These are phyloP conservation scores for Fusarium graminum DNA, from an alignment of 2,329 filamentous ascomycete species.

Conservation along the genomic window DNA sequence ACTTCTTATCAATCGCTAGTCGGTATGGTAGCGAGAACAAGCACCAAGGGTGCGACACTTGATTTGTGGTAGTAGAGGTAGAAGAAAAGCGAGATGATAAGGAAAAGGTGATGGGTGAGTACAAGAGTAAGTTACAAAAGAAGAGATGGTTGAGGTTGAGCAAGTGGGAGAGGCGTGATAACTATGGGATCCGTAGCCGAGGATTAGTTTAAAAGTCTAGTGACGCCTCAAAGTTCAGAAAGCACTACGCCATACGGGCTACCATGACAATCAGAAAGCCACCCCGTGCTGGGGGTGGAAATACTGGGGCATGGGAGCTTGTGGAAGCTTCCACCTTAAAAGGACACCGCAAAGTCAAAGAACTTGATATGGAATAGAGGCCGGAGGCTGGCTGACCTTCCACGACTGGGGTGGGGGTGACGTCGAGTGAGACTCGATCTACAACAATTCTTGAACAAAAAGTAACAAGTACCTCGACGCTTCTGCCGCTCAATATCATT, in stretches of 20 bases:
- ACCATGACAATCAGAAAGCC: constrained; percentile 34
- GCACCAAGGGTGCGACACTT: constrained; percentile 23
- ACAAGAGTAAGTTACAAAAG: constrained; percentile 44
- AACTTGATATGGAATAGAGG: constrained; percentile 39
- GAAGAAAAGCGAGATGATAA: constrained; percentile 14
- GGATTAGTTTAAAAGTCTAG: constrained; percentile 40
- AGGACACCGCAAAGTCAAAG: constrained; percentile 21
- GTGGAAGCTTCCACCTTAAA: constrained; percentile 51
- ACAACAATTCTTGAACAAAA: constrained; percentile 9
- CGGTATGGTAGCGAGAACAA: constrained; percentile 14
- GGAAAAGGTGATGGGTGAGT: constrained; percentile 29
- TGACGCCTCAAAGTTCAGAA: constrained; percentile 39
- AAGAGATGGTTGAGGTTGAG: constrained; percentile 21
- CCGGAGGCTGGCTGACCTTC: constrained; percentile 14
- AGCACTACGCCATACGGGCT: constrained; percentile 33
- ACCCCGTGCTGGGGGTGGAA: constrained; percentile 27
- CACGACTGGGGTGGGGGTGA: constrained; percentile 37
- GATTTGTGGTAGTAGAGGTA: constrained; percentile 1
- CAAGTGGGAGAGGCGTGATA: neutral
- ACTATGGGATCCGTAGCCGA: constrained; percentile 37
- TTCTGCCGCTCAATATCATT: neutral
- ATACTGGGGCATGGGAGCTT: constrained; percentile 52
- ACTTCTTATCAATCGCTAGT: constrained; percentile 27
- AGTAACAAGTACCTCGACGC: constrained; percentile 19
- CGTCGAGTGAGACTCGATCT: constrained; percentile 45